A percentile compares a stretch with the other conserved stretches of the same genome.
Evolutionary conservation across 106 monocot genomes (phyloP).

Genomic region (Phalaenopsis equestris): DNA sequence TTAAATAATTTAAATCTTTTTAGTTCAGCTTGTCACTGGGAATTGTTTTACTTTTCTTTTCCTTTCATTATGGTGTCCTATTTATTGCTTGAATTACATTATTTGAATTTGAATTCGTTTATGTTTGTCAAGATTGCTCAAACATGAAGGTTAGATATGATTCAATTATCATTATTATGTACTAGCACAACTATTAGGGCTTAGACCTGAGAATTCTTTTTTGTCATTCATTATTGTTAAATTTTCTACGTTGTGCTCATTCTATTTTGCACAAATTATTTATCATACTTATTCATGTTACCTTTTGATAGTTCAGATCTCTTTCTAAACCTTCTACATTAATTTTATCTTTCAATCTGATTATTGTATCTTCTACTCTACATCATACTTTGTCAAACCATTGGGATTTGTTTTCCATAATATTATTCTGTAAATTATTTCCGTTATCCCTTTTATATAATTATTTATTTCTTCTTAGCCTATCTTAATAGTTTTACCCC

Average conservation of each 20-base stretch:
- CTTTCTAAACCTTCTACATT: too few species aligned
- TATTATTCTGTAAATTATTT: too few species aligned
- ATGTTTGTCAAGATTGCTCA: not conserved
- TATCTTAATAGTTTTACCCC: too few species aligned
- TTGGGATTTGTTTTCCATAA: not conserved
- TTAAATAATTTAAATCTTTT: too few species aligned
- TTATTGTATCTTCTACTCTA: not conserved
- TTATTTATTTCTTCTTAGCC: too few species aligned
- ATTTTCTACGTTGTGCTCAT: not conserved
- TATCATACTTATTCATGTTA: too few species aligned
- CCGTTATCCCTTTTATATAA: too few species aligned
- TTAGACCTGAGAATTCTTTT: not conserved
- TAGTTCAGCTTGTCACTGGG: not conserved
- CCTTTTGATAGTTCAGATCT: too few species aligned
- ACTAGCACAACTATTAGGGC: not conserved
- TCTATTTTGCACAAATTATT: not conserved
- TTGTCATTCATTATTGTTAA: not conserved
- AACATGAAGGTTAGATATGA: too few species aligned
- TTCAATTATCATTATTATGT: not conserved
- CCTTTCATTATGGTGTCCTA: not conserved
- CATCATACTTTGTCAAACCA: not conserved
- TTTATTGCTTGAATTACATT: not conserved
- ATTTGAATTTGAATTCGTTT: not conserved
- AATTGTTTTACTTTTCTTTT: not conserved
- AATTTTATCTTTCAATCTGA: too few species aligned